Conservation (phyloP, 495 filamentous ascomycete genomes). For the Neurospora pannonica region DNA sequence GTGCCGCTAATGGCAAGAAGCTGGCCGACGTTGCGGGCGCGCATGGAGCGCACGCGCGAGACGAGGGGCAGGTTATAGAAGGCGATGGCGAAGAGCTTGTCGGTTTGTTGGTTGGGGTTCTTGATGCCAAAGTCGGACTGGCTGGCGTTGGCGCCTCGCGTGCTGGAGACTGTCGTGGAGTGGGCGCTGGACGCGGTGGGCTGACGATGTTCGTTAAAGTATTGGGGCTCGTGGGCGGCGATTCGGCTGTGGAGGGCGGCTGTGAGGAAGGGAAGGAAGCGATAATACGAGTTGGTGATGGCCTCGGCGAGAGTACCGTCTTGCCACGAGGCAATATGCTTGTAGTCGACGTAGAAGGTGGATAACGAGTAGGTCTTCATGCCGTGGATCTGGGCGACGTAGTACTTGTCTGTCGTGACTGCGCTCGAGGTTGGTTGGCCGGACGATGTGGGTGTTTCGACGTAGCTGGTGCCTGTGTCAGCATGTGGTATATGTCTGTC, state of each 20-base stretch:
- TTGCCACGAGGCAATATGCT: slow-evolving; percentile 62
- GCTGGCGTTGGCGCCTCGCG: slow-evolving; percentile 44
- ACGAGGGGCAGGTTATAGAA: slow-evolving; percentile 97
- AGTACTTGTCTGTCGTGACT: slow-evolving; percentile 80
- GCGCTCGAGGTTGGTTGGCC: slow-evolving; percentile 66
- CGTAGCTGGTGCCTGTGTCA: slow-evolving; percentile 41
- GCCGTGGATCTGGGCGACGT: slow-evolving; percentile 89
- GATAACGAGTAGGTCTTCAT: slow-evolving; percentile 80
- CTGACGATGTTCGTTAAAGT: slow-evolving; percentile 83
- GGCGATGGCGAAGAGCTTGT: slow-evolving; percentile 88
- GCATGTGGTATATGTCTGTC: not conserved
- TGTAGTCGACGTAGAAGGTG: slow-evolving; percentile 94
- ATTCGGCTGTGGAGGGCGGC: slow-evolving; percentile 87
- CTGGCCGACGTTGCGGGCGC: slow-evolving; percentile 84
- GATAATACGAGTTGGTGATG: slow-evolving; percentile 84
- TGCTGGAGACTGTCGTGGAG: slow-evolving; percentile 60
- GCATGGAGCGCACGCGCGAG: slow-evolving; percentile 77
- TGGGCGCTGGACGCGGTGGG: slow-evolving; percentile 51
- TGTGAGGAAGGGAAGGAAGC: slow-evolving; percentile 87
- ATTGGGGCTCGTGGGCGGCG: slow-evolving; percentile 85
- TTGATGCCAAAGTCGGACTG: slow-evolving; percentile 57
- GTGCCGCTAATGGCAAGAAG: slow-evolving; percentile 93
- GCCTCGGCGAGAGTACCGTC: slow-evolving; percentile 71
- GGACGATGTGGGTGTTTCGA: slow-evolving; percentile 67
- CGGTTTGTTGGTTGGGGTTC: slow-evolving; percentile 88